Base-by-base conservation (phyloP, 176 grass and related monocot species). In the Aegilops speltoides region DNA sequence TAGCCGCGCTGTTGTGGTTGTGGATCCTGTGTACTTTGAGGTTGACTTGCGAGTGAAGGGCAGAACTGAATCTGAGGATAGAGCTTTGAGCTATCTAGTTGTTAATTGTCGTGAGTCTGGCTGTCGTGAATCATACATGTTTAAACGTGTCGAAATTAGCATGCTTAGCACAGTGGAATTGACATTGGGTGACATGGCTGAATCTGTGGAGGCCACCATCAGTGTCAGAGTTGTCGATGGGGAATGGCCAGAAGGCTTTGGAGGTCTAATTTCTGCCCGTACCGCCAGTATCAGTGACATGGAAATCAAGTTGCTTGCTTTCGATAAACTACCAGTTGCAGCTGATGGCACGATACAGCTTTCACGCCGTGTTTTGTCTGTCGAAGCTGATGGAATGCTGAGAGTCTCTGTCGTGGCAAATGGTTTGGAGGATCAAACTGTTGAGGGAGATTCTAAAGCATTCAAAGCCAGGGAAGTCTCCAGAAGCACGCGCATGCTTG, bases 151-250 rank as follows among this genome's bases (percentile, higher is more conserved):
- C 34, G 12, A 28, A 29, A 69, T 23, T 29, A 79, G 84, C 76
- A 86, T 66, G n/a, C 63, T 78, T 28, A 57, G 74, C 83, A 85
- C 45, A 40, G 41, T 85, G 9, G 63, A 68, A 9, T 40, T 86
- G 17, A 8, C 32, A 64, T 24, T 85, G 17, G 74, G 74, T 23
- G 62, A 68, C 24, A 86, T 78, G 12, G 14, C 20, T 38, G 19
- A 1, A 15, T 85, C 74, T 14, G n/a, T 78, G 43, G 74, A 85
- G 77, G 83, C 73, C 50, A 85, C 74, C 7, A 85, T 85, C 43
- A 85, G 45, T 9, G 45, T 68, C 31, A 26, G 26, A 78, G 45
- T 57, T 8, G 25, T 37, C 22, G 63, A 45, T 67, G 15, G 23
- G 14, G 31, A 64, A 68, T 71, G 81, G 67, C 74, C 63, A 22